Base-by-base conservation (phyloP, 2,329 filamentous ascomycete species). In the Arachnomyces sp. region DNA sequence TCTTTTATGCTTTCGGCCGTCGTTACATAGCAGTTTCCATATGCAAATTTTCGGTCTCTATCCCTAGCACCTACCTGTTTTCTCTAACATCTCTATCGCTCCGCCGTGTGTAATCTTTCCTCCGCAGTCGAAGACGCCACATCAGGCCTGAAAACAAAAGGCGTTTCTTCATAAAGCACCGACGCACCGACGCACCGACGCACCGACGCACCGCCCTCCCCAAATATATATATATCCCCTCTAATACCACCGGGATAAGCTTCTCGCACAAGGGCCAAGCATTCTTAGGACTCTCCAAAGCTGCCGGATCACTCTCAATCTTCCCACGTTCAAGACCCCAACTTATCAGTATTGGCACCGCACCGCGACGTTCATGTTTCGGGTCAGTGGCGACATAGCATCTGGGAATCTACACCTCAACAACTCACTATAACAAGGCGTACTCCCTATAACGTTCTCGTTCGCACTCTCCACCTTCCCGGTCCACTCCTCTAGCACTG, bases 361-460 rank as follows among this genome's bases (percentile, higher is more conserved):
- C 49, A 34, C 48, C 49, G 12, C 43, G 43, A n/a, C 44, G 35
- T 44, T 48, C 43, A 40, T 52, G 38, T 5, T 15, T 18, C 9
- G 49, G 50, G 25, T 48, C 29, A 3, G 50, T 52, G 2, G 28
- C 50, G 7, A 51, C 44, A 38, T 46, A 52, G 18, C 42, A n/a
- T n/a, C n/a, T n/a, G n/a, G n/a, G n/a, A n/a, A n/a, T n/a, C n/a
- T n/a, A n/a, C n/a, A n/a, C n/a, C n/a, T n/a, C n/a, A n/a, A n/a
- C n/a, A 33, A 33, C 42, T 32, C 29, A 44, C 39, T 18, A 16
- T 44, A 44, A 31, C 40, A 45, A 4, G 46, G 46, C 14, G 31
- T 34, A n/a, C 11, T 18, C 9, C 40, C 35, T 9, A 46, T 21
- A 28, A 36, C 34, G 13, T 31, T 37, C n/a, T 29, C 38, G 14